These are phyloP conservation scores for Oryza coarctata DNA, from an alignment of 176 grass and related monocot species.

Conservation along the genomic window DNA sequence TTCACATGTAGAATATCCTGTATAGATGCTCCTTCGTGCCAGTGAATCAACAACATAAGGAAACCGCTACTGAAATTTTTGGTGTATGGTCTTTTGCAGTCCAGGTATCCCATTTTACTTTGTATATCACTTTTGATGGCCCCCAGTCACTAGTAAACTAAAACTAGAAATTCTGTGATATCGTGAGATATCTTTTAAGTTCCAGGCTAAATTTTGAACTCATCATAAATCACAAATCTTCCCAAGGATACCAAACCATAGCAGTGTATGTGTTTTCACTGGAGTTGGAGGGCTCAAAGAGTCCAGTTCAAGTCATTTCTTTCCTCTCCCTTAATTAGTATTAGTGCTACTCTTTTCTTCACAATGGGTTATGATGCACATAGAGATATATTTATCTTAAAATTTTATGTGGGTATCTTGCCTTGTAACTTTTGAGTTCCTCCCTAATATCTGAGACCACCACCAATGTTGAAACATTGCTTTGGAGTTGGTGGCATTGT, in stretches of 20 bases:
- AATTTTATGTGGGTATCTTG: neutral
- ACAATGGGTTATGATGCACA: conserved; percentile 8
- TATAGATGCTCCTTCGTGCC: conserved; percentile 15
- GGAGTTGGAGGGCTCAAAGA: neutral
- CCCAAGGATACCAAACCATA: neutral
- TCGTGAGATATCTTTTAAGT: conserved; percentile 5
- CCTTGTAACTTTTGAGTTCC: neutral
- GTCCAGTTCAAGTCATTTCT: conserved; percentile 19
- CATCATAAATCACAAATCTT: too few relatives aligned
- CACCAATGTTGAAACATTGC: neutral
- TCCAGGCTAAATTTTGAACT: neutral
- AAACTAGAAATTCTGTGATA: neutral
- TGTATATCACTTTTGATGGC: conserved; percentile 14
- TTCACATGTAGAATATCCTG: neutral
- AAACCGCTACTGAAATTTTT: neutral
- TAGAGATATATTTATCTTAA: neutral
- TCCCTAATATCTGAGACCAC: neutral
- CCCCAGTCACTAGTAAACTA: neutral
- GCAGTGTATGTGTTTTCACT: neutral
- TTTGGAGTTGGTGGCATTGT: neutral
- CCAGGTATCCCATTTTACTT: conserved; percentile 2
- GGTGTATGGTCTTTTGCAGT: neutral
- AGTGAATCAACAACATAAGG: conserved; percentile 26
- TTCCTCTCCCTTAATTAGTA: conserved; percentile 6
- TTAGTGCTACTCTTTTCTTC: conserved; percentile 19